Evolutionary conservation across 1,139 yeast genomes (phyloP), one percentile per base, ranked within the genome.

Genomic region (Debaryomycetaceae sp.): DNA sequence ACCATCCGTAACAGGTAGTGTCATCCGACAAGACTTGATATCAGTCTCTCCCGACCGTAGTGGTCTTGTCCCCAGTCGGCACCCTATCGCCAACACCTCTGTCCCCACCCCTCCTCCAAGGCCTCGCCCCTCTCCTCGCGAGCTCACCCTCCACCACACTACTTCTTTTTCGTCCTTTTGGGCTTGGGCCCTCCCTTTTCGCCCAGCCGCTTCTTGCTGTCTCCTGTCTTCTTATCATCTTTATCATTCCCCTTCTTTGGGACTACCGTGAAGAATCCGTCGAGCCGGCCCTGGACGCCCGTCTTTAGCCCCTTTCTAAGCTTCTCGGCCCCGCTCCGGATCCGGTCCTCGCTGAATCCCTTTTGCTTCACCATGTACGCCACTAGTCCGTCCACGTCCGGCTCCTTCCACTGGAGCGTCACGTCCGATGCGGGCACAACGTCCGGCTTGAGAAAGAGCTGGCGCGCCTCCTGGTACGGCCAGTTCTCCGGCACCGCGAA

Each of bases 311-410:
- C 93, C 51, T 87, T 90, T 41, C 74, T 73, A 43, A 90, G 65
- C 50, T 87, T 80, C 28, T 76, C 85, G 5, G 90, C 92, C 22
- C 96, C 98, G 34, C 78, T 70, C 39, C 77, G 73, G 16, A 90
- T 85, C 49, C 98, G 70, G 29, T 87, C 96, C 46, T 90, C 98
- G 39, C 79, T 80, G 53, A 90, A 90, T 0, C 95, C 95, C 50
- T 81, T 79, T 32, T 77, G 71, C 31, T 60, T 70, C 14, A 80
- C 90, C 73, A 81, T 68, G 40, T 71, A 81, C 24, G 78, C 72
- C 11, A 80, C 58, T 32, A 81, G 62, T 0, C 83, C 90, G 7
- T 78, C 85, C n/a, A 76, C 58, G 46, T 82, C 78, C 0, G 94
- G 93, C 34, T 73, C 80, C 53, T 47, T 50, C 77, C 98, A 92